Evolutionary conservation across 139 green algal species (phyloP).

Genomic region (Haematococcus lacustris): DNA sequence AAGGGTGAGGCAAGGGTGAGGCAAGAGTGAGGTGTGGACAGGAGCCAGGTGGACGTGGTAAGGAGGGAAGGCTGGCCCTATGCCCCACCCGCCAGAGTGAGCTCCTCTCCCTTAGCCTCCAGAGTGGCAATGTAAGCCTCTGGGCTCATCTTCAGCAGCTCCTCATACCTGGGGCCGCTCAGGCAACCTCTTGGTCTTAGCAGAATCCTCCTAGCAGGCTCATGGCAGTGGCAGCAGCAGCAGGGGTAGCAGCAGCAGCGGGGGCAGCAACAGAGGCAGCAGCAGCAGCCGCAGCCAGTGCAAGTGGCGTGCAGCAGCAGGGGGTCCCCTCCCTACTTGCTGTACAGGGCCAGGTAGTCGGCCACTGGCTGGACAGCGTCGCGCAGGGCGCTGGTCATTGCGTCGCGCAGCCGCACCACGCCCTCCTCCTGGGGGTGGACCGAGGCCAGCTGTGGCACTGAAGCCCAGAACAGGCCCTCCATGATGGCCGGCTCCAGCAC

Average conservation of each 20-base stretch:
- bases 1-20: too few species aligned
- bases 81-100: constrained; percentile 27
- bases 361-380: constrained; percentile 24
- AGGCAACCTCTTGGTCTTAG: too few species aligned
- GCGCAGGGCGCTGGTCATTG: constrained; percentile 14
- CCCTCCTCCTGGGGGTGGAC: constrained; percentile 55
- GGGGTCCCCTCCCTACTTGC: neutral
- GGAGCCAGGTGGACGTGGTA: too few species aligned
- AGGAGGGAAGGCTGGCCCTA: too few species aligned
- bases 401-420: constrained; percentile 20
- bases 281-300: too few species aligned
- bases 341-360: constrained; percentile 36
- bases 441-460: constrained; percentile 41
- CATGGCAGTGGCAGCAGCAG: too few species aligned
- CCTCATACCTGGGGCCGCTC: constrained; percentile 24
- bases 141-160: constrained; percentile 50
- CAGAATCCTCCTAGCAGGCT: too few species aligned
- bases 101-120: constrained; percentile 44
- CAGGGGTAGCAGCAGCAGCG: too few species aligned
- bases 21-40: too few species aligned
- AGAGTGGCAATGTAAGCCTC: constrained; percentile 48
- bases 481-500: constrained; percentile 72
- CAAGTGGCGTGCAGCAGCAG: neutral
- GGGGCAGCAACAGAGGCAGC: too few species aligned
- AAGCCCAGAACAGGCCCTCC: constrained; percentile 70